Conservation (phyloP, 2,329 filamentous ascomycete species). For the Claviceps sp. region DNA sequence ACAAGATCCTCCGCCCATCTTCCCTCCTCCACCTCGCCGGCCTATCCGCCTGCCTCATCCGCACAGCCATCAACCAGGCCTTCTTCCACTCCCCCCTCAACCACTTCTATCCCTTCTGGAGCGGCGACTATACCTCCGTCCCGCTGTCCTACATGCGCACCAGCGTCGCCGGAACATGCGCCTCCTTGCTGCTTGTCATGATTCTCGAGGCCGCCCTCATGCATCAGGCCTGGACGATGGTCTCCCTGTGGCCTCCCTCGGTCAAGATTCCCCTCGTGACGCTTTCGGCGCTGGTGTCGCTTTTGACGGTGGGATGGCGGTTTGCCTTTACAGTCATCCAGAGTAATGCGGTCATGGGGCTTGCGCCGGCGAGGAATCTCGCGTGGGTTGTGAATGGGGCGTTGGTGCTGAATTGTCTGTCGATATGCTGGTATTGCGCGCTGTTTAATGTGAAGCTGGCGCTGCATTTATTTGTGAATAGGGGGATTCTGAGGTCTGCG, state of each 20-base stretch:
- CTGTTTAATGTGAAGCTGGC: conserved; percentile 40
- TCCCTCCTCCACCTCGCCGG: conserved; percentile 52
- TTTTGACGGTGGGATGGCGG: conserved; percentile 19
- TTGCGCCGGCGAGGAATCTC: conserved; percentile 11
- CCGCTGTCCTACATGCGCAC: conserved; percentile 20
- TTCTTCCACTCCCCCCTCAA: conserved; percentile 49
- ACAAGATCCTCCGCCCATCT: conserved; percentile 50
- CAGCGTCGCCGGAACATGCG: conserved; percentile 26
- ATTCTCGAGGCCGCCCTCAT: conserved; percentile 33
- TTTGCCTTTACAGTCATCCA: conserved; percentile 24
- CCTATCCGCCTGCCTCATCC: conserved; percentile 46
- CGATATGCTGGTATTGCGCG: conserved; percentile 40
- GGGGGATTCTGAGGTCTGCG: conserved; percentile 28
- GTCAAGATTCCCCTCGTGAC: conserved; percentile 19
- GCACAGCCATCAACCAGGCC: conserved; percentile 41
- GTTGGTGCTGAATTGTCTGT: conserved; percentile 25
- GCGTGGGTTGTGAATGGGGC: conserved; percentile 26
- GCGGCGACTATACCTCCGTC: conserved; percentile 39
- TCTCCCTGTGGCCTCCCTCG: conserved; percentile 30
- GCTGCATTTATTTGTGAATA: conserved; percentile 32
- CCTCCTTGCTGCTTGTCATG: conserved; percentile 31
- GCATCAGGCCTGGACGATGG: conserved; percentile 39
- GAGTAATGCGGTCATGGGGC: conserved; percentile 16
- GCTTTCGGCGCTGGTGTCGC: conserved; percentile 22
- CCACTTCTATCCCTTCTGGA: conserved; percentile 47